A percentile compares a stretch with the other conserved stretches of the same genome.
Conservation (phyloP, 805 yeast species). For the Lachancea fermentati region DNA sequence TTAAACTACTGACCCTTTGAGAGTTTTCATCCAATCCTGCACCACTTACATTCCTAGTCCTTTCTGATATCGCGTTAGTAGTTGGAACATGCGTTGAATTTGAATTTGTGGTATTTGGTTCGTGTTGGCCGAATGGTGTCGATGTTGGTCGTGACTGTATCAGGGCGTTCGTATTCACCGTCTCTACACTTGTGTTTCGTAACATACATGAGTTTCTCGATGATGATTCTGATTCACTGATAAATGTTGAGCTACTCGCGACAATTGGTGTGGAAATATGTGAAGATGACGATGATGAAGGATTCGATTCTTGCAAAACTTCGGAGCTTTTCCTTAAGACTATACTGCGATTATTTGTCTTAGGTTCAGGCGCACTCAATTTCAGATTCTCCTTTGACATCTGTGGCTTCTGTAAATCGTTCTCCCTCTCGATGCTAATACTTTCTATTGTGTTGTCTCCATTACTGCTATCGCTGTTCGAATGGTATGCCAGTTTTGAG, state of each 20-base stretch:
- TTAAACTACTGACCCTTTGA: too few relatives aligned
- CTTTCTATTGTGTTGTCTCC: not conserved
- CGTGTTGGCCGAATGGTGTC: not conserved
- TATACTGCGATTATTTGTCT: not conserved
- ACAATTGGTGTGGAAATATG: constrained; percentile 1
- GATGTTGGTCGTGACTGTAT: constrained; percentile 1
- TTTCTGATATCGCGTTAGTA: too few relatives aligned
- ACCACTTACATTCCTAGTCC: too few relatives aligned
- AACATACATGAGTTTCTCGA: not conserved
- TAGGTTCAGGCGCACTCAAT: not conserved
- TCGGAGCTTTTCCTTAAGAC: not conserved
- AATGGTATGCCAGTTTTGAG: constrained; percentile 2
- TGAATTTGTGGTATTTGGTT: not conserved
- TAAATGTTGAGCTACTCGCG: not conserved
- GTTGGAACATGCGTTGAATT: not conserved
- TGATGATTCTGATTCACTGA: not conserved
- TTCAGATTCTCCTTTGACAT: not conserved
- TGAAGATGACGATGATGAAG: not conserved
- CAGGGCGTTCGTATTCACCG: constrained; percentile 8
- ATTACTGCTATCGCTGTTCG: not conserved
- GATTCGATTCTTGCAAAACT: not conserved
- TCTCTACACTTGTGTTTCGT: constrained; percentile 7
- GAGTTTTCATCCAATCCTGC: too few relatives aligned
- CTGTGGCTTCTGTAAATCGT: not conserved
- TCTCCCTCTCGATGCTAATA: not conserved